Base-by-base conservation (phyloP, 352 stramenopile genomes). In the Phytophthora sansomeana region DNA sequence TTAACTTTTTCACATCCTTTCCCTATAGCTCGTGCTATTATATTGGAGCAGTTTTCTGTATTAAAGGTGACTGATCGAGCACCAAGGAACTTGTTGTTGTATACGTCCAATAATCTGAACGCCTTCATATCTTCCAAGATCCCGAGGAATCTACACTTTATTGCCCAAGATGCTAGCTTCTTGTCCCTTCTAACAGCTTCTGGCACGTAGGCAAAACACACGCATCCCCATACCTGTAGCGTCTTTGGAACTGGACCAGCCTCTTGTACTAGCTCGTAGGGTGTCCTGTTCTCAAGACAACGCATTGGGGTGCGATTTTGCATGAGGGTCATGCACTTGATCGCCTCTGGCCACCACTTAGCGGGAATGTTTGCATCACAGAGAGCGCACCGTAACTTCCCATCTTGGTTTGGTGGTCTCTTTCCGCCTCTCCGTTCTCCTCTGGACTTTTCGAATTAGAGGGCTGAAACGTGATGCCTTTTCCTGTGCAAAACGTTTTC, bases 21-120 rank as follows among this genome's bases (percentile, higher is more conserved):
- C n/a, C n/a, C n/a, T n/a, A n/a, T n/a, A n/a, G n/a, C n/a, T n/a
- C n/a, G n/a, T n/a, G n/a, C n/a, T n/a, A n/a, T n/a, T n/a, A n/a
- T n/a, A n/a, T n/a, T n/a, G n/a, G n/a, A n/a, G n/a, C n/a, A n/a
- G n/a, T n/a, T n/a, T n/a, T n/a, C n/a, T n/a, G n/a, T n/a, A n/a
- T n/a, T n/a, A n/a, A n/a, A n/a, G n/a, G n/a, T n/a, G n/a, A n/a
- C n/a, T n/a, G n/a, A n/a, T n/a, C n/a, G n/a, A n/a, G n/a, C n/a
- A n/a, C n/a, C n/a, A n/a, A n/a, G n/a, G n/a, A 36, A 36, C 50
- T 56, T 38, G 24, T 58, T 36, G 32, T 36, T n/a, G n/a, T 58
- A 6, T 48, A 47, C 19, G 30, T 44, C 48, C 14, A 56, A 11
- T 32, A 56, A 6, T 30, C 32, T 17, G 16, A 33, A 56, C 17